Evolutionary conservation across 805 yeast genomes (phyloP).

Genomic region (Starmerella stigmatis): DNA sequence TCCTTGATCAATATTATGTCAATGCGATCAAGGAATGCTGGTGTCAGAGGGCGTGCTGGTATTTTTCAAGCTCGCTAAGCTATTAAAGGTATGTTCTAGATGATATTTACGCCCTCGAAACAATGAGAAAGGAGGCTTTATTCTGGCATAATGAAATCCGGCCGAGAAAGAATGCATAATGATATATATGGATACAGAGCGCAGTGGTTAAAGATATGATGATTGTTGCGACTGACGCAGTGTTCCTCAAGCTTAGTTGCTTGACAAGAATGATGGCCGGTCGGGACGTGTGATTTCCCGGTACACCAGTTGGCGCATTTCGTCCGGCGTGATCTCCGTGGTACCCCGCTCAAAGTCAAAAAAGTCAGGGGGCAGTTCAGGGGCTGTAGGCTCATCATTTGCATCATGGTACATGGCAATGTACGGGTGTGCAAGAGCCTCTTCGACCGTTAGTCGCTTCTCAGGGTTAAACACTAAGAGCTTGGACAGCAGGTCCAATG

Average conservation of each 20-base stretch:
- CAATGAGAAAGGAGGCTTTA: no score
- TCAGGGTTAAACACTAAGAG: conserved; percentile 83
- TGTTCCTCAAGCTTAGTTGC: not conserved
- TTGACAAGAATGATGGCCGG: not conserved
- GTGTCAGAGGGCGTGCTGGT: no score
- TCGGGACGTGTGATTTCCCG: conserved; percentile 45
- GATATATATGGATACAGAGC: no score
- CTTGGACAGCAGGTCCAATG: conserved; percentile 65
- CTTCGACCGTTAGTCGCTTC: conserved; percentile 73
- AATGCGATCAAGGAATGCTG: no score
- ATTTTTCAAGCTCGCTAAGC: no score
- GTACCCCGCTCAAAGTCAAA: conserved; percentile 62
- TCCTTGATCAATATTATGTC: no score
- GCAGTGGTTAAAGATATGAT: no score
- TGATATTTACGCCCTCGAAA: no score
- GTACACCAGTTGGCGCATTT: conserved; percentile 67
- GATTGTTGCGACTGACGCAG: not conserved
- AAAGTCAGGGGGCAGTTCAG: conserved; percentile 73
- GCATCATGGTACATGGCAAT: conserved; percentile 87
- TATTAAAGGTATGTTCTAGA: no score
- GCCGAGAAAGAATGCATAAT: no score
- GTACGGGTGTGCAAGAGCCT: conserved; percentile 84
- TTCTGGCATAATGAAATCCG: no score
- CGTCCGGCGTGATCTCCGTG: conserved; percentile 52
- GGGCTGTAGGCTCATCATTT: conserved; percentile 54